Base-by-base conservation (phyloP, 768 basidiomycete species). In the Roridomyces roridus region DNA sequence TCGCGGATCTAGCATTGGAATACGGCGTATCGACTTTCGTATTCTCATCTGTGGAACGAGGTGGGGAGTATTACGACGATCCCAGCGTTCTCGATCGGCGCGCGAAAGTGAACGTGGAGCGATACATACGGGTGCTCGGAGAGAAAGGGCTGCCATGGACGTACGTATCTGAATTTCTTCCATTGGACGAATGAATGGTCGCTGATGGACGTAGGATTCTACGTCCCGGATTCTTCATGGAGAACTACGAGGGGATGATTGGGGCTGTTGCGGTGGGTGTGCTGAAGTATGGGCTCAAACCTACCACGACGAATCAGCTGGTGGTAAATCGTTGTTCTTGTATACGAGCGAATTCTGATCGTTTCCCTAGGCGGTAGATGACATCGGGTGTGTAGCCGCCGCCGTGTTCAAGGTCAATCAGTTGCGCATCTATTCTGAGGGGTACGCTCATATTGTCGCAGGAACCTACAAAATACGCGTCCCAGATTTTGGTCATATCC, bases 191-290 rank as follows among this genome's bases (percentile, higher is more conserved):
- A n/a, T n/a, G n/a, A n/a, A n/a, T n/a, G n/a, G n/a, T n/a, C n/a
- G n/a, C n/a, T n/a, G n/a, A n/a, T n/a, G n/a, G 15, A 26, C 6
- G 21, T 49, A 72, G 69, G 11, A 68, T 74, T 44, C 55, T 74
- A 18, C 72, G 71, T n/a, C 72, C 72, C 6, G 65, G 53, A 18
- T 70, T 74, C 60, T 74, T 74, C 59, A 68, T 73, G 68, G 72
- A 73, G 55, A 74, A 72, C 43, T 73, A 67, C 43, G 64, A 68
- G n/a, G 69, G 73, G 4, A 51, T 61, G 11, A 63, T 72, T 21
- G 73, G 73, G 10, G 57, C 64, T 3, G 57, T 74, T 35, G 65
- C 68, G 11, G 53, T 57, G 12, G 55, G 57, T 15, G 67, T 71
- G 3, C 34, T 74, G 21, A 65, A 58, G 29, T 41, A 24, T 23